A percentile compares a stretch with the other conserved stretches of the same genome.
phyloP scores from a whole-genome alignment of 2,329 filamentous ascomycete species.

The Cladosporium sp. region DNA sequence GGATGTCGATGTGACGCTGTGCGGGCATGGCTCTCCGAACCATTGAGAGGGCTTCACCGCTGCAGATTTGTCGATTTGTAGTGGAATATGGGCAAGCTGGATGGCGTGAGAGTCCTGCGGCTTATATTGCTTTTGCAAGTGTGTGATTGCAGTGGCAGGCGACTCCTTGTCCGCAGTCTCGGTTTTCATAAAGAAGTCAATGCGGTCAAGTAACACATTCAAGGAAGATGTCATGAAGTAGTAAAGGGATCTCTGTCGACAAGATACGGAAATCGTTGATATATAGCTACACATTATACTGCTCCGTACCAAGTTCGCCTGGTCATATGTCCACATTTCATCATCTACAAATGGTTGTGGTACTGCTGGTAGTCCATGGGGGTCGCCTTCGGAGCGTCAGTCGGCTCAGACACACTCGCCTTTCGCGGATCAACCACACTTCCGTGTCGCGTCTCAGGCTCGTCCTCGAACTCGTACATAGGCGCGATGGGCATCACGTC shows the following conservation, averaged over 20 bases:
- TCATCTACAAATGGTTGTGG: background rate
- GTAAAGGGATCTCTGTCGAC: background rate
- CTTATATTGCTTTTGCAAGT: too few relatives aligned
- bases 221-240: too few relatives aligned
- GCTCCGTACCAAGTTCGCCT: background rate
- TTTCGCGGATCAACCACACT: constrained; percentile 9
- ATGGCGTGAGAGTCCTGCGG: too few relatives aligned
- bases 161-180: too few relatives aligned
- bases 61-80: too few relatives aligned
- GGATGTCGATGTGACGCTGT: too few relatives aligned
- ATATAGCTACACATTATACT: background rate
- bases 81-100: too few relatives aligned
- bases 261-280: background rate
- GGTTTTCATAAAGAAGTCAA: too few relatives aligned
- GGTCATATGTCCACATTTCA: background rate
- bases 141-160: too few relatives aligned
- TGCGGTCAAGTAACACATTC: too few relatives aligned
- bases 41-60: too few relatives aligned
- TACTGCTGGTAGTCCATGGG: constrained; percentile 1
- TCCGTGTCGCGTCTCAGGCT: constrained; percentile 16
- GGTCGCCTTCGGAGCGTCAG: background rate
- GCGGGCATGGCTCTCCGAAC: too few relatives aligned
- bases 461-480: constrained; percentile 25
- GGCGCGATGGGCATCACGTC: constrained; percentile 26
- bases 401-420: constrained; percentile 4